phyloP scores from a whole-genome alignment of 352 stramenopile genomes.

The Synura sp. region DNA sequence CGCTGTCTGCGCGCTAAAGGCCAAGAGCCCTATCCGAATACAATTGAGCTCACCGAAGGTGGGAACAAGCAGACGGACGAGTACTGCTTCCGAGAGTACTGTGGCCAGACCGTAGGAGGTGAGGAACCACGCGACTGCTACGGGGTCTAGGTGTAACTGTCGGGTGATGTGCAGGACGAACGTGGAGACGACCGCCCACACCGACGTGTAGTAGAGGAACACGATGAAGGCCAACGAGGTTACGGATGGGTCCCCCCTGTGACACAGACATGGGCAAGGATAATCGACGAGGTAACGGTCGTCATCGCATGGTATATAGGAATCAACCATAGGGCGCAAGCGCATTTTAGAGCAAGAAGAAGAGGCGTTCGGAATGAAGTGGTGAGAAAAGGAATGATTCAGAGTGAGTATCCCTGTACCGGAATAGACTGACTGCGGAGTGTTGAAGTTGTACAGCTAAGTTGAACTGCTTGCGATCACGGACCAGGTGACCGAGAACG shows the following conservation, averaged over 20 bases:
- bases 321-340: no score
- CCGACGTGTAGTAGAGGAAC: constrained; percentile 72
- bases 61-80: constrained; percentile 56
- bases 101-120: constrained; percentile 66
- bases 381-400: no score
- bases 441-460: no score
- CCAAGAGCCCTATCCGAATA: constrained; percentile 47
- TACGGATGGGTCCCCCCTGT: not conserved
- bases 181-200: constrained; percentile 72
- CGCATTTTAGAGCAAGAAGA: no score
- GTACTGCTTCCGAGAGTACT: constrained; percentile 67
- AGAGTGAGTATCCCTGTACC: no score
- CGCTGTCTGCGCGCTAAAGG: constrained; percentile 58
- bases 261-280: not conserved
- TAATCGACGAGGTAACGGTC: not conserved
- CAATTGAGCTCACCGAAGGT: constrained; percentile 49
- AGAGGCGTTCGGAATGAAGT: no score
- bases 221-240: constrained; percentile 60
- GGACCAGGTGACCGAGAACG: no score
- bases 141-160: constrained; percentile 55
- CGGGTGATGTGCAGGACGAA: constrained; percentile 63
- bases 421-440: no score
- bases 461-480: no score
- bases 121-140: constrained; percentile 67
- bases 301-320: no score